These are phyloP conservation scores for Apiospora kogelbergensis DNA, from an alignment of 2,329 filamentous ascomycete genomes.

Conservation along the genomic window DNA sequence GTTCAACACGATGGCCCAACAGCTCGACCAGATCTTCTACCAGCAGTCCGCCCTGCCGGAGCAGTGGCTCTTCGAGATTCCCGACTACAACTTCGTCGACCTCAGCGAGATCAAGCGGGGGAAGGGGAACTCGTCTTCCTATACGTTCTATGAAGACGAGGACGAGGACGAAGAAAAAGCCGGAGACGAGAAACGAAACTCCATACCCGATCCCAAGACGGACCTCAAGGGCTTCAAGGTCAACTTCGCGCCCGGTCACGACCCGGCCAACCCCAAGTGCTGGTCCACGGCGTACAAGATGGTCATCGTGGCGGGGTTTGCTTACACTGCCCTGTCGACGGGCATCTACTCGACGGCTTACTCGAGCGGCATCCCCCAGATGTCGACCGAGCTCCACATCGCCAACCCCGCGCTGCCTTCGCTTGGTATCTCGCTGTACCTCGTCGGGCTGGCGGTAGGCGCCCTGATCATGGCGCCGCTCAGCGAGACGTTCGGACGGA, in stretches of 20 bases:
- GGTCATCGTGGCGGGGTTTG: slow-evolving; percentile 3
- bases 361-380: slow-evolving; percentile 55
- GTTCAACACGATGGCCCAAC: background rate
- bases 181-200: background rate
- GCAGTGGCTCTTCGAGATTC: slow-evolving; percentile 20
- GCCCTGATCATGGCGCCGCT: slow-evolving; percentile 61
- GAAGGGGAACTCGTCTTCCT: background rate
- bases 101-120: background rate
- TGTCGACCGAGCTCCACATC: slow-evolving; percentile 54
- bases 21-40: slow-evolving; percentile 18
- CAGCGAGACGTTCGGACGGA: slow-evolving; percentile 51
- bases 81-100: slow-evolving; percentile 20
- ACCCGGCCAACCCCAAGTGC: slow-evolving; percentile 56
- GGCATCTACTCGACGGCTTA: slow-evolving; percentile 63
- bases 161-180: background rate
- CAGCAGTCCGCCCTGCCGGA: slow-evolving; percentile 19
- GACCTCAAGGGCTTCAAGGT: slow-evolving; percentile 49
- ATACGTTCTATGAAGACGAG: background rate
- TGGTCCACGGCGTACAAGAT: slow-evolving; percentile 43
- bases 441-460: slow-evolving; percentile 59
- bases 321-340: slow-evolving; percentile 1
- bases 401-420: slow-evolving; percentile 49
- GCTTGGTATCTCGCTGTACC: slow-evolving; percentile 62
- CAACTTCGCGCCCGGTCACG: slow-evolving; percentile 54
- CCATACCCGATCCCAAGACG: background rate